These are phyloP conservation scores for Ogataea siamensis DNA, from an alignment of 805 yeast species.

Conservation along the genomic window DNA sequence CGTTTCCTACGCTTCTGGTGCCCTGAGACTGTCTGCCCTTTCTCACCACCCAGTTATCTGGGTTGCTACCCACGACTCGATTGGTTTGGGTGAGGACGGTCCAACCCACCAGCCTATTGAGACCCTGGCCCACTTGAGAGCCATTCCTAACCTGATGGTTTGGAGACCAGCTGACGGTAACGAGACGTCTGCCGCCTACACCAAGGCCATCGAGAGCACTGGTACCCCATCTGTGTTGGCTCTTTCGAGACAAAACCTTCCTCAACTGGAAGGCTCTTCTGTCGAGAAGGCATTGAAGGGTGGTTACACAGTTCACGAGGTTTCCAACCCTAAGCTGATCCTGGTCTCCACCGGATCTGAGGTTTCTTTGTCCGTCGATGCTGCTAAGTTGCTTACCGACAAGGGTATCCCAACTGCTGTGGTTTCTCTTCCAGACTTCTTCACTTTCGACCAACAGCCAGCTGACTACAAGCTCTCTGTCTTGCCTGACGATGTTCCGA, in stretches of 20 bases:
- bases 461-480: conserved; percentile 78
- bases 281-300: conserved; percentile 92
- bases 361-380: conserved; percentile 77
- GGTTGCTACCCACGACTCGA: conserved; percentile 90
- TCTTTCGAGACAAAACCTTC: conserved; percentile 81
- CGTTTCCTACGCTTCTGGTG: conserved; percentile 79
- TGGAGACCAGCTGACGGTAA: conserved; percentile 96
- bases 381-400: conserved; percentile 67
- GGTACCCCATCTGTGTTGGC: conserved; percentile 74
- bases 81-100: conserved; percentile 91
- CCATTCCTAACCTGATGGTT: conserved; percentile 75
- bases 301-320: conserved; percentile 76
- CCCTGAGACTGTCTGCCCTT: conserved; percentile 79
- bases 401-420: conserved; percentile 73
- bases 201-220: conserved; percentile 57
- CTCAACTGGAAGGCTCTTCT: conserved; percentile 91
- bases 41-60: conserved; percentile 81
- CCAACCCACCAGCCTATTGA: conserved; percentile 94
- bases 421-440: conserved; percentile 92
- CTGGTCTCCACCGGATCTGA: conserved; percentile 94
- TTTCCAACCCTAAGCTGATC: conserved; percentile 64
- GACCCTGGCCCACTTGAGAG: conserved; percentile 83
- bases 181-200: conserved; percentile 82
- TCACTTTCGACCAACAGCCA: conserved; percentile 82
- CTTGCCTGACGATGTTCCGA: conserved; percentile 93